These are phyloP conservation scores for Bocquillonia castaneifolia DNA, from an alignment of 441 rosid genomes.

Conservation along the genomic window DNA sequence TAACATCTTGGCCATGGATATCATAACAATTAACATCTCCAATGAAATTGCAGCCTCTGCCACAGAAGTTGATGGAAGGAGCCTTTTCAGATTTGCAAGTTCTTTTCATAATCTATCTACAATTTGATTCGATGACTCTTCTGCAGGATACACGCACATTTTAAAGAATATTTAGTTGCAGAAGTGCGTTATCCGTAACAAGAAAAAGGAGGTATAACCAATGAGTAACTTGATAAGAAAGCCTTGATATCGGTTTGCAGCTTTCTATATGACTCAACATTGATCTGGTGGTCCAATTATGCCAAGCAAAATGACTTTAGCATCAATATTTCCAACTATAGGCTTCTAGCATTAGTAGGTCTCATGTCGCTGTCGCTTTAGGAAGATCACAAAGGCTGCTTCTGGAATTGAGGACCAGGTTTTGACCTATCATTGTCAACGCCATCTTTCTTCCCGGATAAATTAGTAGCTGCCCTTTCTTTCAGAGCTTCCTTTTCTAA, in stretches of 20 bases:
- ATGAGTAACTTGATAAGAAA: not conserved
- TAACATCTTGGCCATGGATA: not conserved
- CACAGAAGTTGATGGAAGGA: not conserved
- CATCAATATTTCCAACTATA: not conserved
- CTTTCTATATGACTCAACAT: not conserved
- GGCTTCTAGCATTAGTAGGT: not conserved
- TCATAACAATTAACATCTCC: too few species aligned
- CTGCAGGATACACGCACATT: not conserved
- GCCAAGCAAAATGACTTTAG: not conserved
- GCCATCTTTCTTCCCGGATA: slow-evolving; percentile 44
- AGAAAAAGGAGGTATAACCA: not conserved
- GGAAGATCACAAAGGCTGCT: slow-evolving; percentile 23
- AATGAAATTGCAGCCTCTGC: not conserved
- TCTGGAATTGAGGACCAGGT: slow-evolving; percentile 35
- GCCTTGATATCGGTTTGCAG: not conserved
- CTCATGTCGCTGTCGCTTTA: not conserved
- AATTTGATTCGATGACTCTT: not conserved
- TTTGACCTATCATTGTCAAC: slow-evolving; percentile 32
- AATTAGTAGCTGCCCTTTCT: slow-evolving; percentile 46
- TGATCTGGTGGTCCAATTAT: not conserved
- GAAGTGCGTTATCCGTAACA: not conserved
- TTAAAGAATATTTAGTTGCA: not conserved
- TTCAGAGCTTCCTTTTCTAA: slow-evolving; percentile 83
- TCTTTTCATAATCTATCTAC: not conserved
- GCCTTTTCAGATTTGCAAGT: not conserved